phyloP scores from a whole-genome alignment of 1,284 basidiomycete genomes.

The Apiotrichum domesticum region DNA sequence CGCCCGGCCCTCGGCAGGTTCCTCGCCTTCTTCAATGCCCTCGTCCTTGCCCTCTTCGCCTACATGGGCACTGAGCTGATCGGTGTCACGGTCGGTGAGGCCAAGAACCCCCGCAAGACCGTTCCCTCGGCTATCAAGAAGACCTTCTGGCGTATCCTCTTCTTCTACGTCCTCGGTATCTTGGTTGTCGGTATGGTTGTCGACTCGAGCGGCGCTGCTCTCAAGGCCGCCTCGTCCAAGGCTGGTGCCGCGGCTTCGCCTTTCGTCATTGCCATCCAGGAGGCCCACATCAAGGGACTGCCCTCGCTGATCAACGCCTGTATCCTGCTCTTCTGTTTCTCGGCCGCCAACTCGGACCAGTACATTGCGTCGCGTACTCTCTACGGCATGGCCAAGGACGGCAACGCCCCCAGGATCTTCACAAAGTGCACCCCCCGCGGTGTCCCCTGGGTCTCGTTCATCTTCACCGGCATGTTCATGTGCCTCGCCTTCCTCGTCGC shows the following conservation, averaged over 20 bases:
- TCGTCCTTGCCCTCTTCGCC: constrained; percentile 40
- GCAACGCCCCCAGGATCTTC: constrained; percentile 53
- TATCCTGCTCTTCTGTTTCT: constrained; percentile 47
- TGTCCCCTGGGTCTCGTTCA: constrained; percentile 48
- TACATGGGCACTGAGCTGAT: constrained; percentile 59
- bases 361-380: constrained; percentile 53
- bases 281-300: constrained; percentile 48
- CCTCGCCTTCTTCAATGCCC: constrained; percentile 25
- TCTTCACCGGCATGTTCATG: constrained; percentile 42
- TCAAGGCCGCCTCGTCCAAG: constrained; percentile 7
- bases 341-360: constrained; percentile 54
- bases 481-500: constrained; percentile 39
- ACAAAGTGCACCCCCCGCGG: constrained; percentile 45
- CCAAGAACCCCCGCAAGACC: constrained; percentile 55
- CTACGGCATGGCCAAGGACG: constrained; percentile 53
- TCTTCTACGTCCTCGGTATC: constrained; percentile 57
- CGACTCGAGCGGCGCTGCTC: constrained; percentile 20
- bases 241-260: constrained; percentile 64
- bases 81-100: constrained; percentile 50
- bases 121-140: constrained; percentile 56
- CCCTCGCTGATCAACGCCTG: constrained; percentile 50
- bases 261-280: constrained; percentile 59
- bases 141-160: constrained; percentile 54
- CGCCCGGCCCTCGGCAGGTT: constrained; percentile 29
- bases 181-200: constrained; percentile 63